Base-by-base conservation (phyloP, 192 early-diverging fungal genomes). In the Backusella parvicylindrica region DNA sequence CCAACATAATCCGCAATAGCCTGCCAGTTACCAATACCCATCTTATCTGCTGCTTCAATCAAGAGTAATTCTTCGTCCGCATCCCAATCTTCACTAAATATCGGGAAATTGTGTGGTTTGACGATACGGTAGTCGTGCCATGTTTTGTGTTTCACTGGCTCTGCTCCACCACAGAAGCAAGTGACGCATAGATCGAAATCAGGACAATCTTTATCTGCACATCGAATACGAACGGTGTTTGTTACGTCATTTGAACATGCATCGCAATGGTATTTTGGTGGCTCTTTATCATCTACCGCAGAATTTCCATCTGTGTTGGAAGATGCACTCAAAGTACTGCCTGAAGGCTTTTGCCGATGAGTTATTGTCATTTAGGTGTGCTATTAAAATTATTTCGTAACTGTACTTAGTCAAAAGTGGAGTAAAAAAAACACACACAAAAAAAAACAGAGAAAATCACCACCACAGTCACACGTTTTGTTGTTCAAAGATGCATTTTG, bases 11-110 rank as follows among this genome's bases (percentile, higher is more conserved):
- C 95, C 0, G 96, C 92, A 36, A 97, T 93, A 63, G 96, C 94
- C 77, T 94, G 93, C 96, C 97, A 99, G 84, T 98, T 99, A 37
- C 98, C 98, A 70, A 98, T 89, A 26, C 98, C 98, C 82, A 91
- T 95, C 78, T 93, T 88, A 81, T 96, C 93, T 56, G 95, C 86
- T 6, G 92, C 94, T 71, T 98, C 95, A 47, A 99, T 94, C 73
- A 99, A 85, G 70, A 95, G 75, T 60, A 99, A 84, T 84, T 99
- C 98, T 75, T 99, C 98, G 65, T 99, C 95, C 5, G 96, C 98
- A 50, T 91, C 92, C 98, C 98, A 99, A 70, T 95, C 90, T 21
- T 86, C 84, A 18, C 93, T 91, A 77, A 96, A 97, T 43, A 99
- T 92, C 6, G 96, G 94, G 79, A 96, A 98, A 70, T 89, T 90